Evolutionary conservation across 2,329 filamentous ascomycete genomes (phyloP).

Genomic region (Hymenoscyphus linearis): DNA sequence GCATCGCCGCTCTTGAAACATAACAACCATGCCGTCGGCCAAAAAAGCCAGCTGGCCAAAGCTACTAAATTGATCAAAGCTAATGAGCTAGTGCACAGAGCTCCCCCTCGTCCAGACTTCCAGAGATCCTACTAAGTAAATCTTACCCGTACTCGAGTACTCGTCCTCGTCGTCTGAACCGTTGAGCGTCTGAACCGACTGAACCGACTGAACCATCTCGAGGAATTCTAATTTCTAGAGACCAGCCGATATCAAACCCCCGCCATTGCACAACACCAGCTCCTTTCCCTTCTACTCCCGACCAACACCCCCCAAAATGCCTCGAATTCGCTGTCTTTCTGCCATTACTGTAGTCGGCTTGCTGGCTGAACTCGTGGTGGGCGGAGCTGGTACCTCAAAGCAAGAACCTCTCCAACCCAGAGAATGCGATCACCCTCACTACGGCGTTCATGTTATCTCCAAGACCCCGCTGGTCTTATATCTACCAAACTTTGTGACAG

Average conservation of each 20-base stretch:
- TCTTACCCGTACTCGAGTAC: too few relatives aligned
- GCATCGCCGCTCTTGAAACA: background rate
- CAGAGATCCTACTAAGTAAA: background rate
- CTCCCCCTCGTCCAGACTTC: background rate
- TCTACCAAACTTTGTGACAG: constrained; percentile 47
- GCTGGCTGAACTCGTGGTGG: background rate
- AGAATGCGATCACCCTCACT: constrained; percentile 17
- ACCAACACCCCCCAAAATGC: background rate
- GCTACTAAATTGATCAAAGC: too few relatives aligned
- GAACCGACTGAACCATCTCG: too few relatives aligned
- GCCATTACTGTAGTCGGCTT: background rate
- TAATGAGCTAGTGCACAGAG: too few relatives aligned
- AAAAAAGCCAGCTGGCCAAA: too few relatives aligned
- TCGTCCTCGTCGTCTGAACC: too few relatives aligned
- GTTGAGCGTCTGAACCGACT: too few relatives aligned
- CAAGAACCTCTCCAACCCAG: constrained; percentile 5
- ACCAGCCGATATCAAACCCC: too few relatives aligned
- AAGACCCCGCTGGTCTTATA: constrained; percentile 50
- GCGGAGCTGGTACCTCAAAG: background rate
- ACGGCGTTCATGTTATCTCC: constrained; percentile 42
- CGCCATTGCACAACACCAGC: constrained; percentile 7
- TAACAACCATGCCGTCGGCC: too few relatives aligned
- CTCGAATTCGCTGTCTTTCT: background rate
- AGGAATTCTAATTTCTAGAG: too few relatives aligned
- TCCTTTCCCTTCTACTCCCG: too few relatives aligned